Conservation (phyloP, 1,284 basidiomycete species). For the Malassezia arunalokei region DNA sequence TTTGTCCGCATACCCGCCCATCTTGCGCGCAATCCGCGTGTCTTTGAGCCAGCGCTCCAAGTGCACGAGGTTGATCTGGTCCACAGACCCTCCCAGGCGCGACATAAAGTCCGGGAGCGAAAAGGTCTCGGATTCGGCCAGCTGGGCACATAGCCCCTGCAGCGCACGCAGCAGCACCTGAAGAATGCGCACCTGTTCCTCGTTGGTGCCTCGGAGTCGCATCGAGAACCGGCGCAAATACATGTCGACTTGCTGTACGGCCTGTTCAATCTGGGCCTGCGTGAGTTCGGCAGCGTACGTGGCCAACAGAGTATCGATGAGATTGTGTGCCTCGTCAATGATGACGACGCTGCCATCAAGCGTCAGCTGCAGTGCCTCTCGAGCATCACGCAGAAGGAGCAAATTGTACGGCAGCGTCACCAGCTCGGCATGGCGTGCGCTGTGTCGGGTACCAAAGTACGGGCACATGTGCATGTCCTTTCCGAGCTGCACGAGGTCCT, state of each 20-base stretch:
- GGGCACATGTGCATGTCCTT: conserved; percentile 62
- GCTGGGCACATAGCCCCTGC: conserved; percentile 14
- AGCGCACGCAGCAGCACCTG: conserved; percentile 22
- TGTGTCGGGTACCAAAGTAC: conserved; percentile 78
- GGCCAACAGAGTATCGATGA: conserved; percentile 63
- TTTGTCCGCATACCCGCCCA: conserved; percentile 68
- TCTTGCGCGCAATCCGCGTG: conserved; percentile 67
- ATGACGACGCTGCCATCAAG: conserved; percentile 67
- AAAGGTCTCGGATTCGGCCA: conserved; percentile 49
- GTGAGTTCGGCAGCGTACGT: conserved; percentile 66
- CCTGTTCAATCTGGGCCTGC: conserved; percentile 54
- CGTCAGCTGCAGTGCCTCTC: conserved; percentile 69
- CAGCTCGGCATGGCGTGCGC: conserved; percentile 81
- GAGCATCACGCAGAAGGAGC: conserved; percentile 67
- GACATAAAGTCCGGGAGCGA: conserved; percentile 57
- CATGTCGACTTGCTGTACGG: conserved; percentile 62
- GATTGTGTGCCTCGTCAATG: conserved; percentile 86
- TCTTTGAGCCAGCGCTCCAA: conserved; percentile 69
- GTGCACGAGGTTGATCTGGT: conserved; percentile 59
- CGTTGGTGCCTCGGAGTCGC: conserved; percentile 62
- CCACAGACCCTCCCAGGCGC: conserved; percentile 58
- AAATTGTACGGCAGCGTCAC: conserved; percentile 89
- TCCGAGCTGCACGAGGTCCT: conserved; percentile 72
- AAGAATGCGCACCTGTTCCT: conserved; percentile 67
- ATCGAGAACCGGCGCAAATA: conserved; percentile 70